Conservation (phyloP, 345 rosid genomes). For the Melaleuca quinquenervia region DNA sequence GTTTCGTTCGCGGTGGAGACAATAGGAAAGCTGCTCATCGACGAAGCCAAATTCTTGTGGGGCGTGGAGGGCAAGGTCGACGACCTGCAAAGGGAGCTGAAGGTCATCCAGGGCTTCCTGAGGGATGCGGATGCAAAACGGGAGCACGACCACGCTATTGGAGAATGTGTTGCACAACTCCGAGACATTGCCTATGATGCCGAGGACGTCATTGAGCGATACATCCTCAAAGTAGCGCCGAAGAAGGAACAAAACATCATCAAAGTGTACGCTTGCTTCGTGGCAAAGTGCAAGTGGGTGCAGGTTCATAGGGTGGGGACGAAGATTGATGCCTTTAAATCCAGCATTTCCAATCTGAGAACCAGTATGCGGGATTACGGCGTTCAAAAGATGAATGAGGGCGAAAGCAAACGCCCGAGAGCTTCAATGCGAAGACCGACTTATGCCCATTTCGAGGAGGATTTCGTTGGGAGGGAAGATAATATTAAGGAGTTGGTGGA, state of each 20-base stretch:
- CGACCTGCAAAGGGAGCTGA: neutral
- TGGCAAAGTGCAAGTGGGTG: neutral
- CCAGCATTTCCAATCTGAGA: slow-evolving; percentile 17
- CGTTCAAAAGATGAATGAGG: rapidly evolving
- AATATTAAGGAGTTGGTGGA: neutral
- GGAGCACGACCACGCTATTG: neutral
- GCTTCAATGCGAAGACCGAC: neutral
- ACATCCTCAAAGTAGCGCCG: neutral
- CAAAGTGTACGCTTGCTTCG: neutral
- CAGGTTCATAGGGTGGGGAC: slow-evolving; percentile 7
- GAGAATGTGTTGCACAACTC: neutral
- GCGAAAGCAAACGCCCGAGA: rapidly evolving
- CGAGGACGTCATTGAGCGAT: neutral
- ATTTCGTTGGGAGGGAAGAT: neutral
- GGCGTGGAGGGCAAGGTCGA: slow-evolving; percentile 1
- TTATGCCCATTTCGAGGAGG: neutral
- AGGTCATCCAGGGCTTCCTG: neutral
- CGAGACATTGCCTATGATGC: neutral
- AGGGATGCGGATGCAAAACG: neutral
- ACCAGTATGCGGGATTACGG: slow-evolving; percentile 17
- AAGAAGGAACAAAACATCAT: neutral
- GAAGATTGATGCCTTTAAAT: slow-evolving; percentile 10
- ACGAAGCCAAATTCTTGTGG: neutral
- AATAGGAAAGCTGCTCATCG: slow-evolving; percentile 1
- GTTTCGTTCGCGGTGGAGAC: neutral